Percentiles rank a stretch among this genome's conserved stretches.
phyloP scores from a whole-genome alignment of 352 stramenopile genomes.

The Sclerospora graminicola region DNA sequence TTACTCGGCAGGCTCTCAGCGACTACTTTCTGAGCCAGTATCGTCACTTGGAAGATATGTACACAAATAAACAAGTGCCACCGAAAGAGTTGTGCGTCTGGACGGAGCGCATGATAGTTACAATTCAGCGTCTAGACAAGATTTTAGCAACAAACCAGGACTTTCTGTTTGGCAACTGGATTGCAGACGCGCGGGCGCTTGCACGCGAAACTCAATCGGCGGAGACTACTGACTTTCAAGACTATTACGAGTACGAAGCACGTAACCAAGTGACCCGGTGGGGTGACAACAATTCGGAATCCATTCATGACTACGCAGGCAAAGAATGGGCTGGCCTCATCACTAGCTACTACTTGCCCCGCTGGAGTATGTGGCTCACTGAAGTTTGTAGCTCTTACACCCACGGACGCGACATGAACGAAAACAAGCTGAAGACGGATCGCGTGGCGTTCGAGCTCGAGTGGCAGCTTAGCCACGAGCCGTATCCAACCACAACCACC shows the following conservation, averaged over 20 bases:
- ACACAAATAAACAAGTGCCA: constrained; percentile 18
- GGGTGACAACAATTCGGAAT: constrained; percentile 66
- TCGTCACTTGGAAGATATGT: constrained; percentile 42
- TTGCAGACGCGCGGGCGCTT: constrained; percentile 44
- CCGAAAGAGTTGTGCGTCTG: constrained; percentile 25
- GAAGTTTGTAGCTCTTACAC: constrained; percentile 63
- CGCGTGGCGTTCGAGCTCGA: constrained; percentile 61
- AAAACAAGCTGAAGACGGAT: constrained; percentile 28
- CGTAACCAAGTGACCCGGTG: constrained; percentile 74
- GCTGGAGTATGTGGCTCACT: constrained; percentile 62
- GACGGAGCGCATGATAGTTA: constrained; percentile 36
- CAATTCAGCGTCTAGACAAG: constrained; percentile 46
- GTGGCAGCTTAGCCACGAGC: constrained; percentile 54
- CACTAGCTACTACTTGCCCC: constrained; percentile 51
- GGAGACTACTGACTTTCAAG: constrained; percentile 11
- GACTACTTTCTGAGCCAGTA: constrained; percentile 56
- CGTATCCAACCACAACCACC: constrained; percentile 32
- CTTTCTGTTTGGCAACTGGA: constrained; percentile 66
- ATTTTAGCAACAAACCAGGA: constrained; percentile 55
- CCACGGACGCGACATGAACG: constrained; percentile 43
- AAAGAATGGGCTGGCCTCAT: constrained; percentile 73
- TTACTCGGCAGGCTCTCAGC: constrained; percentile 67
- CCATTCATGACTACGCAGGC: constrained; percentile 63
- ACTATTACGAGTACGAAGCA: constrained; percentile 77
- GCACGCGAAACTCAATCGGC: constrained; percentile 13